Evolutionary conservation across 164 flowering plant genomes (phyloP).

Genomic region (Kalanchoe fedtschenkoi): DNA sequence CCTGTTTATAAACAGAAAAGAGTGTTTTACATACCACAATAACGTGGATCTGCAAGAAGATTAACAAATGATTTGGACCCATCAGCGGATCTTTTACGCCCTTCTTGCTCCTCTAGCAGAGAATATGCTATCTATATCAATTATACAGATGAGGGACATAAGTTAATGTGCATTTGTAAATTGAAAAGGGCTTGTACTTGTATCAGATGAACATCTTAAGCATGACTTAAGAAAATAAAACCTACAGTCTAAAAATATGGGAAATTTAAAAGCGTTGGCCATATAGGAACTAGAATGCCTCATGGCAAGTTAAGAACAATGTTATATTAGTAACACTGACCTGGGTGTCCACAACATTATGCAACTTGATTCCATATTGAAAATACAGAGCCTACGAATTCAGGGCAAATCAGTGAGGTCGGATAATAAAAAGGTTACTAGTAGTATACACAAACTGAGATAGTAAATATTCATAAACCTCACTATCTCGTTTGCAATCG

Average conservation of each 20-base stretch:
- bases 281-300: background rate
- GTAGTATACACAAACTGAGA: background rate
- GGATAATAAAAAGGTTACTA: background rate
- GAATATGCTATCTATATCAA: conserved; percentile 68
- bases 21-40: conserved; percentile 49
- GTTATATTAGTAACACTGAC: conserved; percentile 20
- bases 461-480: conserved; percentile 45
- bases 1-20: background rate
- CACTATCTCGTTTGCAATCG: conserved; percentile 97
- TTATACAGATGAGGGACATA: background rate
- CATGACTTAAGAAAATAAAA: background rate
- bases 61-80: conserved; percentile 84
- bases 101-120: conserved; percentile 83
- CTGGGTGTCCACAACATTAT: conserved; percentile 92
- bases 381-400: conserved; percentile 66
- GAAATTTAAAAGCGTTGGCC: background rate
- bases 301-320: background rate
- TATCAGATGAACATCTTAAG: no score
- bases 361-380: conserved; percentile 77
- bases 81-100: conserved; percentile 43
- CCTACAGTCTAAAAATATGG: background rate
- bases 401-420: conserved; percentile 7
- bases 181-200: no score
- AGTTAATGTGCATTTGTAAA: background rate
- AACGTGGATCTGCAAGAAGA: conserved; percentile 84